These are phyloP conservation scores for Penicillium sp. DNA, from an alignment of 2,329 filamentous ascomycete genomes.

Conservation along the genomic window DNA sequence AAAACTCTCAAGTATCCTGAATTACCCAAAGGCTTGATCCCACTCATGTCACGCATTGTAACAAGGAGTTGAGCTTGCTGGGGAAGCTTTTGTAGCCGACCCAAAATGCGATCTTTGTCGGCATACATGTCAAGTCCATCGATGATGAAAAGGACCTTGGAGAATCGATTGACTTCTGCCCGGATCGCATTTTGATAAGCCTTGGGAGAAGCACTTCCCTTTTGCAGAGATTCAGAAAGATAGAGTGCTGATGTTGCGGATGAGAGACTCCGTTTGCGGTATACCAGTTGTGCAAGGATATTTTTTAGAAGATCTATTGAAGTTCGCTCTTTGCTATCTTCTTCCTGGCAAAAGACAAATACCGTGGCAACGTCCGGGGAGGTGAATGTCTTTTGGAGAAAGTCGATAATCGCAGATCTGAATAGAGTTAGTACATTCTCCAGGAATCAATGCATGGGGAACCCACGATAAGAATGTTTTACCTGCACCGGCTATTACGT, in stretches of 20 bases:
- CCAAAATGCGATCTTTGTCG: slow-evolving; percentile 31
- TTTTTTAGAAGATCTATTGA: slow-evolving; percentile 24
- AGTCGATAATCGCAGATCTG: slow-evolving; percentile 30
- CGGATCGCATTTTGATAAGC: slow-evolving; percentile 33
- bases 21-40: slow-evolving; percentile 4
- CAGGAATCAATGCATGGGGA: neutral
- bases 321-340: slow-evolving; percentile 17
- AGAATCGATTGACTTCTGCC: slow-evolving; percentile 31
- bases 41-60: slow-evolving; percentile 26
- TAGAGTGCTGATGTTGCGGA: slow-evolving; percentile 26
- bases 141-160: slow-evolving; percentile 29
- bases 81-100: slow-evolving; percentile 32
- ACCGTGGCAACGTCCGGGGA: slow-evolving; percentile 30
- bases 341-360: slow-evolving; percentile 31
- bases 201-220: slow-evolving; percentile 27
- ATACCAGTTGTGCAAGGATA: slow-evolving; percentile 32
- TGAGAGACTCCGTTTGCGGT: slow-evolving; percentile 26
- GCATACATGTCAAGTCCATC: slow-evolving; percentile 30
- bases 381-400: slow-evolving; percentile 27
- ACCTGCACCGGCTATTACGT: slow-evolving; percentile 27
- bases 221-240: slow-evolving; percentile 19
- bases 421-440: neutral
- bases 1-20: slow-evolving; percentile 16
- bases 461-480: slow-evolving; percentile 35
- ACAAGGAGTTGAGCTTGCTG: slow-evolving; percentile 32